Base-by-base conservation (phyloP, 768 basidiomycete genomes). In the Lactarius pseudohatsudake region DNA sequence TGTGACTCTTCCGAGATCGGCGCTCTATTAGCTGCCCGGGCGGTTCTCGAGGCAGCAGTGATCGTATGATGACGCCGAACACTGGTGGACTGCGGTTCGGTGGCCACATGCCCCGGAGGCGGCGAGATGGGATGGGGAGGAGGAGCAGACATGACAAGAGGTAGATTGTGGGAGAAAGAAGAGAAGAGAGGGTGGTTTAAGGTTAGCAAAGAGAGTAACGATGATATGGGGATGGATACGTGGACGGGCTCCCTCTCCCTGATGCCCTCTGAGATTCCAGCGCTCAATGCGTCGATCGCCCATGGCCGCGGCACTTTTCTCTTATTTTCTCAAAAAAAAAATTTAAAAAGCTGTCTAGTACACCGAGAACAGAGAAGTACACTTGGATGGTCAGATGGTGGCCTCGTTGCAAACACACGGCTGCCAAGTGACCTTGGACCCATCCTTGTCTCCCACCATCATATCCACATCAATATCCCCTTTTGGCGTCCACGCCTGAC, bases 31-130 rank as follows among this genome's bases (percentile, higher is more conserved):
- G 62, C 62, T n/a, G 64, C 13, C n/a, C 70, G 62, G 26, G 68
- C 56, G 30, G 41, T 65, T 45, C 70, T 59, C 20, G 70, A 71
- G 45, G 68, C 38, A 26, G 68, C 70, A 20, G 70, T 70, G 65
- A 71, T 71, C 59, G 70, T 71, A 45, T 71, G 70, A 36, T 69
- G 65, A 57, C 70, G 70, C 15, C 70, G 68, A 36, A 71, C 70
- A 28, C 50, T 53, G 18, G 68, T 57, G 11, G 64, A 59, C 10
- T 64, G 61, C 9, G 34, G 59, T 55, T 64, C 66, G 18, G 38
- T 36, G 10, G 40, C 53, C 10, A 38, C 66, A 30, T 28, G 15
- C 2, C 61, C 59, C 4, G 70, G 70, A 9, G 70, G 70, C 56
- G 70, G 70, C 7, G 70, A 71, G 47, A 70, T 61, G 43, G 68